Base-by-base conservation (phyloP, 1,139 yeast species). In the Geotrichum siamense region DNA sequence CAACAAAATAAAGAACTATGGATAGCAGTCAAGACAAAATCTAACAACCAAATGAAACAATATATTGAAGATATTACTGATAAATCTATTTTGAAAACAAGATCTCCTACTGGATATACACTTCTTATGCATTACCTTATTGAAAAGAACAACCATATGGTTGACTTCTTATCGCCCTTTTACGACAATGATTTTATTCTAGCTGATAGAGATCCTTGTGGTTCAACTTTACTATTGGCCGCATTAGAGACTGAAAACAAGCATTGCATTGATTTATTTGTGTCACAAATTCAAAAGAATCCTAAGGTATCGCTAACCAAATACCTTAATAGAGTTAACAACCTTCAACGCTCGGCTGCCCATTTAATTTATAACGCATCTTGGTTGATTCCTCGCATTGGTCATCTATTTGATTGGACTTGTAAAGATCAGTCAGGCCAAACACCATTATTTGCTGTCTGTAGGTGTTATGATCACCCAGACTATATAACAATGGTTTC, bases 391-490 rank as follows among this genome's bases (percentile, higher is more conserved):
- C 64, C 71, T 0, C 58, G 57, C 28, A 62, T 85, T 17, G 94
- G 94, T 0, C 59, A 60, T 4, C 70, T 67, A 38, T 68, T 85
- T 4, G 70, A 82, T 54, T 91, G 96, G 97, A 73, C 69, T 26
- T 58, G 64, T n/a, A 72, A 72, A 43, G 97, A 91, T 56, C 51
- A 55, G 16, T 77, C 75, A 50, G 78, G 80, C 0, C 86, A 84
- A 52, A 85, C 97, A 0, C 95, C 97, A 0, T 64, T 89, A 12
- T 79, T 83, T 60, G 74, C 85, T 5, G 62, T 85, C 3, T 78
- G 86, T 53, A 68, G 96, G 40, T 79, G 91, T 51, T 89, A 89
- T 61, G 96, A 89, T 58, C 91, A 84, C 53, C 65, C 75, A 0
- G 62, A 76, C 22, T 89, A 89, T 58, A 60, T 67, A 1, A 60